Evolutionary conservation across 164 flowering plant species (phyloP), one percentile per base, ranked within the genome.

Genomic region (Stephania yunnanensis): DNA sequence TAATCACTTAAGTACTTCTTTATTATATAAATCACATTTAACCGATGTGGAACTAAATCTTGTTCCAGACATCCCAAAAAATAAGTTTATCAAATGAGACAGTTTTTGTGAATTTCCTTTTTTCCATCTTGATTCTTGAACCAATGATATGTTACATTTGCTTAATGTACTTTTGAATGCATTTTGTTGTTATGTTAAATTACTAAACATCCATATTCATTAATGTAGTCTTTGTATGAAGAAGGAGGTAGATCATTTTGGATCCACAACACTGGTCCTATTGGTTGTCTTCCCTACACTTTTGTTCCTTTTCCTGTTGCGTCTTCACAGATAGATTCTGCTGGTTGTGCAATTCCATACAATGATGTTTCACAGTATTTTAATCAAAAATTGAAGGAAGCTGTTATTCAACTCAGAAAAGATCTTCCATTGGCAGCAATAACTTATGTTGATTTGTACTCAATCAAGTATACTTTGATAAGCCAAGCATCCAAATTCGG

Each of bases 251-350:
- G 86, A 58, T 74, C 72, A 12, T 88, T 86, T 73, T 85, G 87
- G 89, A 77, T 88, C 10, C 89, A 86, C 78, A 86, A 84, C 80
- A 87, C 87, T 0, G 91, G 87, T 11, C 91, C 91, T 0, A 61
- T 84, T 17, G 89, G 91, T 11, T 87, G 91, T 75, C 79, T 88
- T 3, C 77, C 88, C 0, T 80, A 85, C 15, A 75, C 77, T 29
- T 46, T 85, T 30, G 73, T 67, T 15, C 25, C 17, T 12, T 46
- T 78, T 45, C 78, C 78, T 10, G 29, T 74, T 9, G 30, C 67
- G 4, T 64, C 75, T 25, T 45, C 69, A 2, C 22, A 79, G 36
- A 48, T 20, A 1, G 88, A 88, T 50, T 7, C 25, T 0, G 73
- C 63, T 3, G 91, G 89, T 10, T 88, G 91, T 29, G 76, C 81